These are phyloP conservation scores for Populus hybrid DNA, from an alignment of 441 rosid species.

Conservation along the genomic window DNA sequence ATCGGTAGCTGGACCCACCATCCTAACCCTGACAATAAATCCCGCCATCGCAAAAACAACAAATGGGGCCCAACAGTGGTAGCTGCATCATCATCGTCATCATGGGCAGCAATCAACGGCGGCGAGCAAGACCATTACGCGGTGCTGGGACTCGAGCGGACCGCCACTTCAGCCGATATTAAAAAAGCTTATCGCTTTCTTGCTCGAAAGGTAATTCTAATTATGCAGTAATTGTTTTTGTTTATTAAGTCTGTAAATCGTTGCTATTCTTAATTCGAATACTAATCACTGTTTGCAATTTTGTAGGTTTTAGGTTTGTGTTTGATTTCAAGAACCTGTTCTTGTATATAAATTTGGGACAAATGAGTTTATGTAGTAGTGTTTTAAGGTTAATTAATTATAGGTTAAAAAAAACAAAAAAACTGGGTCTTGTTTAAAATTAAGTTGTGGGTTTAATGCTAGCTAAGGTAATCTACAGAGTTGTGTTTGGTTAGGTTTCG, in stretches of 20 bases:
- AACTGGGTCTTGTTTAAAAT: neutral
- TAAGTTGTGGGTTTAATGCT: neutral
- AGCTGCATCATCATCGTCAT: conserved; percentile 33
- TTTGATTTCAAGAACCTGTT: neutral
- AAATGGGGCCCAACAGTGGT: conserved; percentile 20
- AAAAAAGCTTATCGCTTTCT: conserved; percentile 84
- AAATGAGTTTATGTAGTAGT: neutral
- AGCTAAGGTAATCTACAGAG: neutral
- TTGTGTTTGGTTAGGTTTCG: no score
- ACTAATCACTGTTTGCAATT: neutral
- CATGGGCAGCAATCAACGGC: conserved; percentile 36
- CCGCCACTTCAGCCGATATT: conserved; percentile 60
- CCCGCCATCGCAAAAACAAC: conserved; percentile 12
- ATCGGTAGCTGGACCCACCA: conserved; percentile 19
- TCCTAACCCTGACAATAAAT: conserved; percentile 19
- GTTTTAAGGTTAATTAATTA: neutral
- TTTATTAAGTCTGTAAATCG: neutral
- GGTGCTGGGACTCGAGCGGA: conserved; percentile 51
- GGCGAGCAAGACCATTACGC: conserved; percentile 62
- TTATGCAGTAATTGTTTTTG: neutral
- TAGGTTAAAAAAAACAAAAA: neutral
- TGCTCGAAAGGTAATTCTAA: conserved; percentile 61
- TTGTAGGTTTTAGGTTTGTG: neutral
- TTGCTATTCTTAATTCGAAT: neutral
- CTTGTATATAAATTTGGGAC: neutral